Base-by-base conservation (phyloP, 257 asterid genomes). In the Hygrophila difformis region DNA sequence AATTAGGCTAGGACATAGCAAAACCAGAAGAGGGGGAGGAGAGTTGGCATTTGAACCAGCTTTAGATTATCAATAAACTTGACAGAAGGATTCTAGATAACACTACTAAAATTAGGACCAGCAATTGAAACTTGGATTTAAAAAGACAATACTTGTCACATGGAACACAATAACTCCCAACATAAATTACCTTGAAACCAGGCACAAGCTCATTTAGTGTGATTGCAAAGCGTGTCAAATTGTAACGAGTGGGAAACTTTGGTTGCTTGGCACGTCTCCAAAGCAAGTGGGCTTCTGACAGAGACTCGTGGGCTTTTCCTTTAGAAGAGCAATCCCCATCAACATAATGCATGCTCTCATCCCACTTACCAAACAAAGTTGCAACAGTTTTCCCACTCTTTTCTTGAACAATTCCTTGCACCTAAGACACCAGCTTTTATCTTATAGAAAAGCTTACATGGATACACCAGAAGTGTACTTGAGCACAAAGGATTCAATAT, bases 211-310 rank as follows among this genome's bases (percentile, higher is more conserved):
- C 97, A 47, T 89, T 89, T 59, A 89, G 65, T 18, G 96, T 89
- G 22, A 89, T 75, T 39, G 93, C 97, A 34, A 89, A 89, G 55
- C 96, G 94, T 10, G 96, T 78, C 49, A 89, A 63, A 64, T 89
- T 89, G 62, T 89, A 89, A 65, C 97, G 91, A 3, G 97, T 89
- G 3, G 91, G 85, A 59, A 81, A 74, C 69, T 77, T 63, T 2
- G 96, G 80, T 53, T 93, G 93, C 55, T 65, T 79, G 81, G 87
- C 82, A 44, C 86, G 70, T 63, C 70, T 89, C 97, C 97, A 89
- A 49, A 89, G 82, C 68, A 84, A 59, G 68, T 60, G 93, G 57
- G 94, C 76, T 44, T 85, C 97, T 7, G 93, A 62, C 18, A 55
- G 21, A 16, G 80, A 62, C 37, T 81, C 87, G 17, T 68, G 74